Percentiles rank a stretch among this genome's conserved stretches.
Evolutionary conservation across 768 basidiomycete genomes (phyloP).

Genomic region (Mycena polygramma): DNA sequence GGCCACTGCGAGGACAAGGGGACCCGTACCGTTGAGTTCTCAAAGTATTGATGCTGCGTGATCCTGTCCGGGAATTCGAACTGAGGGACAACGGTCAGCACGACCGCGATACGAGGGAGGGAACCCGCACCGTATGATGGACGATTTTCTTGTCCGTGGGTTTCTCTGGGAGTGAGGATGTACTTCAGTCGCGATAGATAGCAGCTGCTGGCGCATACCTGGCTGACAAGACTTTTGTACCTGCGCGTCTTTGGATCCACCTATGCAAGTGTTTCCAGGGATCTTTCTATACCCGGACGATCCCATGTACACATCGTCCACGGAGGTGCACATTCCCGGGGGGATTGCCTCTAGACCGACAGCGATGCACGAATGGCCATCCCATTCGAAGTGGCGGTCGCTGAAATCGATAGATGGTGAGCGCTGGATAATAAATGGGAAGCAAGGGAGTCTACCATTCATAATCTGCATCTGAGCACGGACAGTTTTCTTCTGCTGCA

Average conservation of each 20-base stretch:
- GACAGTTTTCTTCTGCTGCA: constrained; percentile 84
- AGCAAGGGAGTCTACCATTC: constrained; percentile 76
- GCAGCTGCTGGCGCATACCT: constrained; percentile 61
- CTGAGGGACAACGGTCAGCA: constrained; percentile 49
- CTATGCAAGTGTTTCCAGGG: constrained; percentile 89
- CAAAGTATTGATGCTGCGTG: constrained; percentile 86
- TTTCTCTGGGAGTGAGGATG: constrained; percentile 47
- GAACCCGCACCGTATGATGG: constrained; percentile 74
- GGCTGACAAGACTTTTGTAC: constrained; percentile 83
- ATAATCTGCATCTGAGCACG: constrained; percentile 88
- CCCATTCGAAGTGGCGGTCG: constrained; percentile 89
- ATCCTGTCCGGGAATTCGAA: constrained; percentile 74
- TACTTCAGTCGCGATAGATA: constrained; percentile 2
- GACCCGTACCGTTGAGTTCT: constrained; percentile 70
- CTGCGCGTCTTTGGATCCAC: constrained; percentile 79
- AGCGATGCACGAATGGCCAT: constrained; percentile 81
- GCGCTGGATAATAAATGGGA: background rate
- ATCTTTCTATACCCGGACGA: constrained; percentile 95
- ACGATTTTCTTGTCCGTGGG: constrained; percentile 83
- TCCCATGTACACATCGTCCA: constrained; percentile 78
- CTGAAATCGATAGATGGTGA: constrained; percentile 55
- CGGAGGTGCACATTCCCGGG: constrained; percentile 72
- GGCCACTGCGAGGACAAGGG: too few species aligned
- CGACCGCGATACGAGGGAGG: background rate
- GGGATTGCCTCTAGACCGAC: constrained; percentile 91